Conservation (phyloP, 306 rosid genomes). For the Vicia sativa region DNA sequence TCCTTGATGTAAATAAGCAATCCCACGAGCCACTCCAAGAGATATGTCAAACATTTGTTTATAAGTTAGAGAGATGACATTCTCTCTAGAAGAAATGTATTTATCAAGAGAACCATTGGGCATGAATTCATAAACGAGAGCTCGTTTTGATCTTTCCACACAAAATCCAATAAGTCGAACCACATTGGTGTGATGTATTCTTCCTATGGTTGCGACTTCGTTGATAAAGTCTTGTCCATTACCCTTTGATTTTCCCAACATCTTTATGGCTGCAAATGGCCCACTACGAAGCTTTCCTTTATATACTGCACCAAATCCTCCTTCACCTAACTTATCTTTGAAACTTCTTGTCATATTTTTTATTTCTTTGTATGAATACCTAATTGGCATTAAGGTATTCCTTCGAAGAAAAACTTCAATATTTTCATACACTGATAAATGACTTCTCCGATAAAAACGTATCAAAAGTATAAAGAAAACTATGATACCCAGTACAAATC, state of each 20-base stretch:
- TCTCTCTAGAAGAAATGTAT: background rate
- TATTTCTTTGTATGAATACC: background rate
- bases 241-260: background rate
- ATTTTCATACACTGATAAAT: background rate
- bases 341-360: background rate
- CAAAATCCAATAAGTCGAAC: background rate
- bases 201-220: slow-evolving; percentile 7
- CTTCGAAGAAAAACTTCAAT: background rate
- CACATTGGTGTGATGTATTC: background rate
- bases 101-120: background rate
- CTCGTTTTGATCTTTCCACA: background rate
- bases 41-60: slow-evolving; percentile 20
- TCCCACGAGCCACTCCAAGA: slow-evolving; percentile 32
- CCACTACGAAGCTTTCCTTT: background rate
- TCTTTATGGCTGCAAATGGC: background rate
- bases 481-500: background rate
- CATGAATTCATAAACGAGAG: background rate
- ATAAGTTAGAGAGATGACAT: background rate
- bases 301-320: background rate
- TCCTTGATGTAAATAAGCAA: slow-evolving; percentile 26
- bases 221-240: slow-evolving; percentile 4
- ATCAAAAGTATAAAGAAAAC: background rate
- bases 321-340: background rate
- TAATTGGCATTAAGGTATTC: background rate
- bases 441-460: slow-evolving; percentile 1